Conservation (phyloP, 1,284 basidiomycete species). For the Kwoniella shivajii region DNA sequence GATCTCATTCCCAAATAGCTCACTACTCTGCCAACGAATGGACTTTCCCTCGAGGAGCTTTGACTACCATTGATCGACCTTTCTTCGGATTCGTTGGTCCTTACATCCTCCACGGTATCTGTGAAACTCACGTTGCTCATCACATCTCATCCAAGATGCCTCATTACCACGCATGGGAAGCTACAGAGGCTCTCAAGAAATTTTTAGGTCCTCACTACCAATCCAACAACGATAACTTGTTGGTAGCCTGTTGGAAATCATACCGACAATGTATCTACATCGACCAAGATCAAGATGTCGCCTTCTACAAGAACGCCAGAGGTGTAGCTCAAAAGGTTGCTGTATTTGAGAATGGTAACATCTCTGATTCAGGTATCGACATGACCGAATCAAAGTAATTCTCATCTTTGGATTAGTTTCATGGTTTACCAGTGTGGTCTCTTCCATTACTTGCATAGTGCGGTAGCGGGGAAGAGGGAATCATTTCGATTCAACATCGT, state of each 20-base stretch:
- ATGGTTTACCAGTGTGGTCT: too few relatives aligned
- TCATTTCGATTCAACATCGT: neutral
- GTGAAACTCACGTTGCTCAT: slow-evolving; percentile 89
- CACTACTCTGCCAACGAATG: slow-evolving; percentile 91
- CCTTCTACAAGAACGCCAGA: slow-evolving; percentile 87
- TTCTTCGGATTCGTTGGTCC: slow-evolving; percentile 77
- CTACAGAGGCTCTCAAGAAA: slow-evolving; percentile 81
- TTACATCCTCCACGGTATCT: slow-evolving; percentile 78
- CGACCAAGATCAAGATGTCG: slow-evolving; percentile 85
- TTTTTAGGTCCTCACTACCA: slow-evolving; percentile 66
- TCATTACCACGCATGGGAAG: slow-evolving; percentile 86
- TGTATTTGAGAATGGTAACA: slow-evolving; percentile 61
- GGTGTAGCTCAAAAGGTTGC: slow-evolving; percentile 75
- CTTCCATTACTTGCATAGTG: too few relatives aligned
- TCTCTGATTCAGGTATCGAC: slow-evolving; percentile 85
- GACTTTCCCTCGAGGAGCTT: slow-evolving; percentile 92
- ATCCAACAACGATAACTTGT: slow-evolving; percentile 59
- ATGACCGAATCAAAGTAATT: slow-evolving; percentile 54
- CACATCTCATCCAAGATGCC: slow-evolving; percentile 92
- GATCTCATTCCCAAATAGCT: slow-evolving; percentile 50
- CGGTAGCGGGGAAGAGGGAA: neutral
- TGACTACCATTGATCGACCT: slow-evolving; percentile 88
- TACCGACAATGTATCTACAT: slow-evolving; percentile 61
- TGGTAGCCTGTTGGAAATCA: slow-evolving; percentile 57
- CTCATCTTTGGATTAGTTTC: too few relatives aligned